phyloP scores from a whole-genome alignment of 768 basidiomycete genomes.

The Rhizopogon roseolus region DNA sequence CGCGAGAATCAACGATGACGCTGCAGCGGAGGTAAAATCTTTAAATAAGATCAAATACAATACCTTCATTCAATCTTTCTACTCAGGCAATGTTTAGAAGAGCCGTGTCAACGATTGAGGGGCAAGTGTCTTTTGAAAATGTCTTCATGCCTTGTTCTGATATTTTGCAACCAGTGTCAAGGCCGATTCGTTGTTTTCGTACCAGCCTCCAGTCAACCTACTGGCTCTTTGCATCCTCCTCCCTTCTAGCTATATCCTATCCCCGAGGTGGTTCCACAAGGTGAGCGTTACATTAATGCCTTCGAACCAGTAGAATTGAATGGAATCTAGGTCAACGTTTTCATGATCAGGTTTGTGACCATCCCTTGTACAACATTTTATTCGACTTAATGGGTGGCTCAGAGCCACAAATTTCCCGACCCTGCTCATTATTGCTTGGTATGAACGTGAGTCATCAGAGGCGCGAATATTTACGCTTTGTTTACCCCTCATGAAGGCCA shows the following conservation, averaged over 20 bases:
- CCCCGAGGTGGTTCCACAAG: conserved; percentile 97
- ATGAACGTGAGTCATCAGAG: conserved; percentile 52
- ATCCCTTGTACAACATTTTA: background rate
- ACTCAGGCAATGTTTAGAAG: conserved; percentile 88
- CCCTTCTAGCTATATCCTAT: conserved; percentile 80
- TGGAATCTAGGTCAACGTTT: conserved; percentile 67
- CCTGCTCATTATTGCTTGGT: conserved; percentile 72
- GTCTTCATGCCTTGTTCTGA: conserved; percentile 7
- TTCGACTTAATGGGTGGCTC: background rate
- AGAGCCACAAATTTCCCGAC: conserved; percentile 84
- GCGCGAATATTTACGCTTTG: background rate
- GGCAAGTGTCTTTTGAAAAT: conserved; percentile 38
- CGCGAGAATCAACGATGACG: conserved; percentile 88
- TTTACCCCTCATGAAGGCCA: conserved; percentile 33
- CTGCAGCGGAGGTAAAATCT: conserved; percentile 72
- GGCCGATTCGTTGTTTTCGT: conserved; percentile 89
- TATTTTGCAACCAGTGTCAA: conserved; percentile 53
- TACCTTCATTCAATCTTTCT: background rate
- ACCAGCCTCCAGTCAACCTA: conserved; percentile 91
- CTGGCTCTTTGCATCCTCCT: conserved; percentile 83
- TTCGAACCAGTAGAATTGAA: conserved; percentile 11
- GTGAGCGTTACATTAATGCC: conserved; percentile 30
- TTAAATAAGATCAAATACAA: background rate
- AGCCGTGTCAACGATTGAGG: conserved; percentile 93
- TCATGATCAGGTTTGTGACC: conserved; percentile 65